Conservation (phyloP, 257 asterid species). For the Mentha longifolia region DNA sequence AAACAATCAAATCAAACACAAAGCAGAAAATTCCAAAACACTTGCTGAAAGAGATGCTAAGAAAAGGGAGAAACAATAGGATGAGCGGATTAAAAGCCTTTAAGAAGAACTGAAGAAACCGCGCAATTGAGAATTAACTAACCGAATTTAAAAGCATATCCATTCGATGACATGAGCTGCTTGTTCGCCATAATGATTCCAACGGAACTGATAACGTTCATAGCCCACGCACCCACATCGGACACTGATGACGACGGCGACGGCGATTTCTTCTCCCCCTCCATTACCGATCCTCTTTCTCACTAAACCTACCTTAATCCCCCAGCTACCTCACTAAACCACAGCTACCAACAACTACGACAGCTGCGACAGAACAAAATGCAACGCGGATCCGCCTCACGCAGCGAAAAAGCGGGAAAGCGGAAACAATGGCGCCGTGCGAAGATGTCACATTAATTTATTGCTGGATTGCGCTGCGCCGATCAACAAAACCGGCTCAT, state of each 20-base stretch:
- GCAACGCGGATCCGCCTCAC: conserved; percentile 44
- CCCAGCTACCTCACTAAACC: conserved; percentile 15
- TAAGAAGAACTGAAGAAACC: neutral
- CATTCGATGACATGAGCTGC: conserved; percentile 85
- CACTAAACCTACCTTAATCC: conserved; percentile 31
- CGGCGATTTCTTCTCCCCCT: conserved; percentile 64
- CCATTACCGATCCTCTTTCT: conserved; percentile 50
- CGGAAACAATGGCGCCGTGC: conserved; percentile 26
- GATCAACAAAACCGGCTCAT: conserved; percentile 12
- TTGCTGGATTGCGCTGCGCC: neutral
- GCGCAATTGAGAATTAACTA: conserved; percentile 34
- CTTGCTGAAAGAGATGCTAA: neutral
- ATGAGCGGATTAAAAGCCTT: neutral
- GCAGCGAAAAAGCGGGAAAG: conserved; percentile 28
- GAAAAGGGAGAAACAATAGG: neutral
- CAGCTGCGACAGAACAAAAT: neutral
- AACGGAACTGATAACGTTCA: conserved; percentile 93
- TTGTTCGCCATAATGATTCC: conserved; percentile 97
- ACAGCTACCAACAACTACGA: neutral
- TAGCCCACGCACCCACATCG: conserved; percentile 96
- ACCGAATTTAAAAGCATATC: conserved; percentile 89
- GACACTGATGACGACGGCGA: conserved; percentile 56
- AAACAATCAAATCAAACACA: neutral
- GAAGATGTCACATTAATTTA: conserved; percentile 30
- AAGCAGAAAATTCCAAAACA: conserved; percentile 20